These are phyloP conservation scores for Trametes sanguinea DNA, from an alignment of 768 basidiomycete species.

Conservation along the genomic window DNA sequence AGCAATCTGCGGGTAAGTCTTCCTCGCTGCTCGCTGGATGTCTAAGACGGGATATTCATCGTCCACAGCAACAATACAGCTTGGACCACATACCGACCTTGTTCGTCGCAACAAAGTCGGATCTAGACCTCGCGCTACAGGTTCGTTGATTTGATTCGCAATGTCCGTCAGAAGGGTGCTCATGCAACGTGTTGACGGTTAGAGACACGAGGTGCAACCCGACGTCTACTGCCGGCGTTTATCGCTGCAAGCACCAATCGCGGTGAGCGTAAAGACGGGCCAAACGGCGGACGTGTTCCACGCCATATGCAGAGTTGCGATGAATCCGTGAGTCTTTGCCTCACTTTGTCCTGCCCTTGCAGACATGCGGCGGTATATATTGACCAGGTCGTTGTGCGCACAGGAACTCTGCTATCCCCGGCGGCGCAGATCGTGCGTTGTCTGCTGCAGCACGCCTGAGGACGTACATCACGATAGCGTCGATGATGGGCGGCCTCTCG, in stretches of 20 bases:
- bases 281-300: slow-evolving; percentile 89
- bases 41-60: slow-evolving; percentile 14
- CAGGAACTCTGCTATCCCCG: slow-evolving; percentile 49
- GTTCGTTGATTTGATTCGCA: slow-evolving; percentile 40
- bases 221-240: slow-evolving; percentile 94
- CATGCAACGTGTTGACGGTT: slow-evolving; percentile 19
- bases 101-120: slow-evolving; percentile 99
- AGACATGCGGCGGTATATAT: background rate
- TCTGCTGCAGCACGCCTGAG: slow-evolving; percentile 67
- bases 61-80: slow-evolving; percentile 88
- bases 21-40: slow-evolving; percentile 12
- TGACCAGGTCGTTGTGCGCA: slow-evolving; percentile 14
- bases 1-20: slow-evolving; percentile 84
- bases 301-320: slow-evolving; percentile 78
- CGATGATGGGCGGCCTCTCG: slow-evolving; percentile 70
- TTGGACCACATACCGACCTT: slow-evolving; percentile 93
- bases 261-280: slow-evolving; percentile 86
- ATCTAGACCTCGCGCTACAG: slow-evolving; percentile 95
- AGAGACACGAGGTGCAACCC: slow-evolving; percentile 98
- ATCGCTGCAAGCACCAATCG: slow-evolving; percentile 89
- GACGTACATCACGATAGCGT: slow-evolving; percentile 72
- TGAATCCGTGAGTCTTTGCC: slow-evolving; percentile 64
- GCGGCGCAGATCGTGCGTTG: slow-evolving; percentile 79
- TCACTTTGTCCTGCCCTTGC: background rate
- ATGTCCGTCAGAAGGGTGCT: background rate